Evolutionary conservation across 1,284 basidiomycete species (phyloP).

Genomic region (Pascua guehoae): DNA sequence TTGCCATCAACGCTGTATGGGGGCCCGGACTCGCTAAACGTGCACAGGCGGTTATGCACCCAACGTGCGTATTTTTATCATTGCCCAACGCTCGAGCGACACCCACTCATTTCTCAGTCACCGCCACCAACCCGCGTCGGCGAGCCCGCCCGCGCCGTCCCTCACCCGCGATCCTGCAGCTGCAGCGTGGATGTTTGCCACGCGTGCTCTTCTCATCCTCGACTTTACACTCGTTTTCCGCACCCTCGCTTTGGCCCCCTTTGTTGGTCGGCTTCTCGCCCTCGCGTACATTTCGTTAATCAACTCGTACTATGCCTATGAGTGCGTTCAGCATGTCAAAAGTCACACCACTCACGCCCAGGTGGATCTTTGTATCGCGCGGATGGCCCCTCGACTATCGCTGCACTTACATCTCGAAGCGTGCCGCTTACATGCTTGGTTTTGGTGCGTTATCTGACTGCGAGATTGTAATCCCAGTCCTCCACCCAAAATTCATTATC

Average conservation of each 20-base stretch:
- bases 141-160: conserved; percentile 3
- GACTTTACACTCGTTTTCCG: conserved; percentile 47
- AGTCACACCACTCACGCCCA: conserved; percentile 6
- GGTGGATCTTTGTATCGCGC: conserved; percentile 39
- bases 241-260: conserved; percentile 38
- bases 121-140: conserved; percentile 32
- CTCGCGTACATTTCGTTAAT: conserved; percentile 45
- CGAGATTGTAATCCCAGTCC: no score
- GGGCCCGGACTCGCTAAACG: conserved; percentile 41
- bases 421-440: conserved; percentile 43
- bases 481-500: not conserved
- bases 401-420: conserved; percentile 38
- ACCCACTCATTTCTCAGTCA: conserved; percentile 25
- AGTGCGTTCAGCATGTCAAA: conserved; percentile 29
- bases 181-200: conserved; percentile 25
- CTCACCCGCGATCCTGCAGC: conserved; percentile 9
- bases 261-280: conserved; percentile 31
- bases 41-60: conserved; percentile 43
- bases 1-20: conserved; percentile 48
- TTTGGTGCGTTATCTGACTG: conserved; percentile 39
- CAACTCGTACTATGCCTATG: conserved; percentile 48
- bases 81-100: not conserved
- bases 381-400: conserved; percentile 41
- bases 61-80: conserved; percentile 24
- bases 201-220: conserved; percentile 43